Evolutionary conservation across 139 green algal genomes (phyloP).

Genomic region (Coelastrella sp.): DNA sequence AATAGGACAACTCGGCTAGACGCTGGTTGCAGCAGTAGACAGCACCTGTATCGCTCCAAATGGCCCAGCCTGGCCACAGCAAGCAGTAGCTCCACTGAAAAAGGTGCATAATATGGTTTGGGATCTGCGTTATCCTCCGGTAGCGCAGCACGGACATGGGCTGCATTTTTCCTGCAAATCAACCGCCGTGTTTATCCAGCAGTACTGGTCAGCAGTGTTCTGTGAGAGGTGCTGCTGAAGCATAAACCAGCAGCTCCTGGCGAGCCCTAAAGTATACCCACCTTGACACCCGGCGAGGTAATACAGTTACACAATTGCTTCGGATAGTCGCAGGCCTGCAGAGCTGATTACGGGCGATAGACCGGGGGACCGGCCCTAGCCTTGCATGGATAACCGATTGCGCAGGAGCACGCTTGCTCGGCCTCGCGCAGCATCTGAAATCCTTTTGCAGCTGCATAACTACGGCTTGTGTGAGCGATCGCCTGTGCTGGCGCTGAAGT

Average conservation of each 20-base stretch:
- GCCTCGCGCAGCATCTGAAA: background rate
- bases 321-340: too few species aligned
- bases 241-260: too few species aligned
- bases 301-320: too few species aligned
- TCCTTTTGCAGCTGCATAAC: background rate
- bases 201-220: too few species aligned
- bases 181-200: too few species aligned
- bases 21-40: too few species aligned
- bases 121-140: background rate
- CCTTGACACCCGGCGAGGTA: too few species aligned
- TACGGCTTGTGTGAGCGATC: background rate
- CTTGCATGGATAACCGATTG: background rate
- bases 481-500: too few species aligned
- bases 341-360: background rate
- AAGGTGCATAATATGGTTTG: background rate
- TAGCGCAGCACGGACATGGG: too few species aligned
- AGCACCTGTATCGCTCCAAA: conserved; percentile 31
- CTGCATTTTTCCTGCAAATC: too few species aligned
- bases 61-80: conserved; percentile 32
- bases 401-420: background rate
- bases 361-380: background rate
- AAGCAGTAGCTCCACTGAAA: conserved; percentile 41
- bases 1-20: background rate
- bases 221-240: too few species aligned
- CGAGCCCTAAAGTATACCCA: too few species aligned